Evolutionary conservation across 306 rosid genomes (phyloP), one percentile per base, ranked within the genome.

Genomic region (Dryas drummondii): DNA sequence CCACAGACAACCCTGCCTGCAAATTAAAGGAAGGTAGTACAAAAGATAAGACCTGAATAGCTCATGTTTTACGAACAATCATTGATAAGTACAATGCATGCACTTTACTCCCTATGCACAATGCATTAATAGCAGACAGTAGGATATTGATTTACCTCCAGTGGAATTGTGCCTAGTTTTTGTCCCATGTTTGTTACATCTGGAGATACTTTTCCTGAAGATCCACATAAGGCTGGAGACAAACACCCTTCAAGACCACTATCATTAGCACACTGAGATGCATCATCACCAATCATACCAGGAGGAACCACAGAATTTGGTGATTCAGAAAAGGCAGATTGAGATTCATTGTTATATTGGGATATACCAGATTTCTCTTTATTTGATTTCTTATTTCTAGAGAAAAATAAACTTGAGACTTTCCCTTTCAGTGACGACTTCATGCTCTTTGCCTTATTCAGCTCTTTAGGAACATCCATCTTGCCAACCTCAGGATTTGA

Each of bases 371-470:
- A 66, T 84, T 89, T 96, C 80, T 86, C 86, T 86, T 83, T 90
- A 77, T 73, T 86, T 57, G 81, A 81, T 82, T 91, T 96, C 88
- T 88, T 90, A 82, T 76, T 86, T 84, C 85, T 90, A 16, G 92
- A 88, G 91, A 88, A 96, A 78, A 94, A 90, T 76, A 94, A 87
- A 85, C 93, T 89, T 3, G 93, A 75, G 75, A 94, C 91, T 79
- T 88, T 96, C 86, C 98, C 99, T 85, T 81, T 96, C 68, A 92
- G 74, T 26, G 93, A 92, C 76, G 93, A 85, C 81, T 80, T 88
- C 58, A 40, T 63, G 82, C 93, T 86, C 90, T 88, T 96, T 59
- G 90, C 78, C 78, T 84, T 90, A 41, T 60, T 70, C 71, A 78
- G 74, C 82, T 83, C 89, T 78, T 81, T 78, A 45, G 89, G 79